These are phyloP conservation scores for Scutellaria minor DNA, from an alignment of 257 asterid species.

Conservation along the genomic window DNA sequence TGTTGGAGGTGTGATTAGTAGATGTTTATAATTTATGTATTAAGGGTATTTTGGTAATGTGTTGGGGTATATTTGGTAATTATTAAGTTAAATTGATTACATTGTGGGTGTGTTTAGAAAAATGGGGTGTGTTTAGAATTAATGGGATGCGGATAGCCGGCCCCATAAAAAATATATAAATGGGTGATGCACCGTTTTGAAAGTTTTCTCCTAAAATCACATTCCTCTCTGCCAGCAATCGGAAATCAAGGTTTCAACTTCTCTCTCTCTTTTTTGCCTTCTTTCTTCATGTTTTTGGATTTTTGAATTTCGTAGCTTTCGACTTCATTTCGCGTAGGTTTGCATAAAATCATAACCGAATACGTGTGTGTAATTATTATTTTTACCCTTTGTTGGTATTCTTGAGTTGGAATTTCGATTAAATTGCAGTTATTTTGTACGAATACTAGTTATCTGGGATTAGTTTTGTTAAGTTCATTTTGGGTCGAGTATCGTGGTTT, in stretches of 20 bases:
- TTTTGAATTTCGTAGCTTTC: background rate
- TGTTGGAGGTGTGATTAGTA: no score
- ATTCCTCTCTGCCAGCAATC: background rate
- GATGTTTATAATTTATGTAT: no score
- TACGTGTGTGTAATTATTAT: background rate
- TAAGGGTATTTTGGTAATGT: no score
- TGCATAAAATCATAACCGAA: background rate
- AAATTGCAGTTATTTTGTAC: background rate
- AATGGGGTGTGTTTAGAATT: no score
- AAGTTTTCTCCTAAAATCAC: no score
- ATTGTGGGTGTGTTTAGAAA: no score
- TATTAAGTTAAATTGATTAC: no score
- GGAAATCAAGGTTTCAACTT: constrained; percentile 16
- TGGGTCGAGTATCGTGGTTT: background rate
- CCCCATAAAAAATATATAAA: no score
- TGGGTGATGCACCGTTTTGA: no score
- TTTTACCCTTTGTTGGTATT: background rate
- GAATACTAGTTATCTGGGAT: background rate
- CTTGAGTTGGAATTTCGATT: background rate
- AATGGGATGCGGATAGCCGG: no score
- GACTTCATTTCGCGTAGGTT: background rate
- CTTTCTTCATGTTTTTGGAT: background rate
- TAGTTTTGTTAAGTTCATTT: background rate
- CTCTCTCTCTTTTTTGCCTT: no score
- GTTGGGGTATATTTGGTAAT: no score